Conservation (phyloP, 257 asterid genomes). For the Anisodus tanguticus region DNA sequence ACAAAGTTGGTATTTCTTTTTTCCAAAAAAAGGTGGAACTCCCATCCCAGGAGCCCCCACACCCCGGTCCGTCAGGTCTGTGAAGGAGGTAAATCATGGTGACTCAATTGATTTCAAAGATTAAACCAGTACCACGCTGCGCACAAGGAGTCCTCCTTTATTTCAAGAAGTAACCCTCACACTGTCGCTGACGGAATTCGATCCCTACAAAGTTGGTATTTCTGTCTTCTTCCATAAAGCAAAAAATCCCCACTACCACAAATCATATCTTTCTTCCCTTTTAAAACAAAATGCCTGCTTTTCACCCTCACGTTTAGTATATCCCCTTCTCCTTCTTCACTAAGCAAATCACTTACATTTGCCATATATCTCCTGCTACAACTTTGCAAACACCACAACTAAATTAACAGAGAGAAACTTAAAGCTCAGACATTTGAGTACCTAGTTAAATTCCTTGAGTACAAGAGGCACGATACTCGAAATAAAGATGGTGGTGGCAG, state of each 20-base stretch:
- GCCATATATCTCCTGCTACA: constrained; percentile 28
- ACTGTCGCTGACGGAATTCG: no score
- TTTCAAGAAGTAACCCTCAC: no score
- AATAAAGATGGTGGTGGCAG: constrained; percentile 52
- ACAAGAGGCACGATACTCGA: constrained; percentile 13
- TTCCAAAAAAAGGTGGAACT: no score
- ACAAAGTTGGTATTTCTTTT: constrained; percentile 37
- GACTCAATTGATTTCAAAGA: no score
- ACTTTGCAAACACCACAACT: neutral
- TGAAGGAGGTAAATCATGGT: no score
- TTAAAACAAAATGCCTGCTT: constrained; percentile 46
- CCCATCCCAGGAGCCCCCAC: no score
- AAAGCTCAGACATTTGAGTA: neutral
- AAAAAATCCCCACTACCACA: constrained; percentile 45
- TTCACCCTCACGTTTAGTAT: constrained; percentile 61
- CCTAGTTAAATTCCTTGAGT: neutral
- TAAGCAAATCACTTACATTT: constrained; percentile 48
- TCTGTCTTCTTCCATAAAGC: constrained; percentile 51
- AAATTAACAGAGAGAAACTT: neutral
- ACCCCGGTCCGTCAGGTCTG: no score
- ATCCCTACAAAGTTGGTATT: constrained; percentile 36
- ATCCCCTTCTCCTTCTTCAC: constrained; percentile 59
- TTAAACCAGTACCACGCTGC: no score
- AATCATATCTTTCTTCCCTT: constrained; percentile 57
- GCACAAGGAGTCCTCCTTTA: no score